phyloP scores from a whole-genome alignment of 495 filamentous ascomycete species.

The Astrothelium macrocarpum region DNA sequence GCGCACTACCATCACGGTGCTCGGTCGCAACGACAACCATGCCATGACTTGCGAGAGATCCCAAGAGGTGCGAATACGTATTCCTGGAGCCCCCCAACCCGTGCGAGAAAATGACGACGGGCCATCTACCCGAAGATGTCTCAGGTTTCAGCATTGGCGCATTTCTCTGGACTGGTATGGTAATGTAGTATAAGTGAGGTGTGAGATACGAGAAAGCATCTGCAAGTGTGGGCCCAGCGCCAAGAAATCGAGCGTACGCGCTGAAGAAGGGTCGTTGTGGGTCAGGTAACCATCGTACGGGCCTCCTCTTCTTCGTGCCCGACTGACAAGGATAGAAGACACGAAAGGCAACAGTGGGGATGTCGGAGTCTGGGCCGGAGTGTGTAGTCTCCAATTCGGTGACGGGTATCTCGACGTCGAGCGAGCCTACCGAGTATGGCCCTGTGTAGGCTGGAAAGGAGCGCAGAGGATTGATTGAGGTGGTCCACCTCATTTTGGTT shows the following conservation, averaged over 20 bases:
- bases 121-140: conserved; percentile 50
- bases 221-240: conserved; percentile 44
- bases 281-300: conserved; percentile 58
- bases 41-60: conserved; percentile 64
- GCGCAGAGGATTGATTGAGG: conserved; percentile 42
- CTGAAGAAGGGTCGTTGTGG: conserved; percentile 60
- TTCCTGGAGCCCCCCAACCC: conserved; percentile 66
- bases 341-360: conserved; percentile 61
- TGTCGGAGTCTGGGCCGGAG: conserved; percentile 40
- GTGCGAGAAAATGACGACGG: conserved; percentile 72
- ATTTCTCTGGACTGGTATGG: conserved; percentile 46
- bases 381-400: conserved; percentile 45
- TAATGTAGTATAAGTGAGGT: conserved; percentile 55
- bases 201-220: conserved; percentile 56
- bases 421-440: conserved; percentile 61
- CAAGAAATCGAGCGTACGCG: conserved; percentile 60
- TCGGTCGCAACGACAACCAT: conserved; percentile 67
- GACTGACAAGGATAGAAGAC: conserved; percentile 61
- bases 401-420: conserved; percentile 65
- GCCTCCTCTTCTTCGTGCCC: conserved; percentile 18
- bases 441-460: conserved; percentile 60
- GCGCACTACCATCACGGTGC: conserved; percentile 64
- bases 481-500: background rate
- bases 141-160: conserved; percentile 38
- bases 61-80: conserved; percentile 61